Percentiles rank a stretch among this genome's conserved stretches.
Conservation (phyloP, 1,284 basidiomycete species). For the Rugosomyces carneus region DNA sequence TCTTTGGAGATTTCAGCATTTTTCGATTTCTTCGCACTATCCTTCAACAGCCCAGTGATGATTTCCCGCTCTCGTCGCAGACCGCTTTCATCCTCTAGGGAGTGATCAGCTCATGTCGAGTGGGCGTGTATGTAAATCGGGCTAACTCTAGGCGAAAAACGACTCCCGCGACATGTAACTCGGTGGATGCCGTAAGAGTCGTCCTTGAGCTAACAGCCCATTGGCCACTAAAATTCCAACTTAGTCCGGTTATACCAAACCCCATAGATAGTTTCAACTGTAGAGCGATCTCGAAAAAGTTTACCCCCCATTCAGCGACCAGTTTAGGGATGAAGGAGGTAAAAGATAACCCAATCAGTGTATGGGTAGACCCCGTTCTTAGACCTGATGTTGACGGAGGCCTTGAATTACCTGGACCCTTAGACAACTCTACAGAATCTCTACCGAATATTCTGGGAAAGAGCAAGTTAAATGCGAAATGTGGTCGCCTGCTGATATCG, state of each 20-base stretch:
- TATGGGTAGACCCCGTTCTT: constrained; percentile 24
- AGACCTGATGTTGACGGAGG: constrained; percentile 32
- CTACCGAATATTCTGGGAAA: constrained; percentile 24
- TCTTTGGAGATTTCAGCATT: constrained; percentile 30
- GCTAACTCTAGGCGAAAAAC: constrained; percentile 33
- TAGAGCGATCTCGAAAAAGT: constrained; percentile 31
- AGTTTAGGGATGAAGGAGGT: constrained; percentile 28
- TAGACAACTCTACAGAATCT: constrained; percentile 5
- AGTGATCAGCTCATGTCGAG: constrained; percentile 9
- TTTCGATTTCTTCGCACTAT: constrained; percentile 30
- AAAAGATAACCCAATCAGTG: constrained; percentile 27
- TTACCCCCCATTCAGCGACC: constrained; percentile 28
- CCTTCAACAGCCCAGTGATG: constrained; percentile 28
- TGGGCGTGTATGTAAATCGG: background rate
- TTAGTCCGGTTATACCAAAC: constrained; percentile 26
- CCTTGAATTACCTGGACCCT: constrained; percentile 3
- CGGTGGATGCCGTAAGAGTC: constrained; percentile 26
- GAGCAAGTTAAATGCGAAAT: constrained; percentile 26
- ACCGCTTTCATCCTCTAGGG: constrained; percentile 30
- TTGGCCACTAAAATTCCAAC: constrained; percentile 24
- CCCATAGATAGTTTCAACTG: constrained; percentile 29
- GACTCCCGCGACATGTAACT: constrained; percentile 26
- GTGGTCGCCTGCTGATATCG: constrained; percentile 23
- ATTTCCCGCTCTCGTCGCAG: constrained; percentile 28
- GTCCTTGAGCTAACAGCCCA: constrained; percentile 27